Base-by-base conservation (phyloP, 2,329 filamentous ascomycete species). In the Cladosporium colombiae region DNA sequence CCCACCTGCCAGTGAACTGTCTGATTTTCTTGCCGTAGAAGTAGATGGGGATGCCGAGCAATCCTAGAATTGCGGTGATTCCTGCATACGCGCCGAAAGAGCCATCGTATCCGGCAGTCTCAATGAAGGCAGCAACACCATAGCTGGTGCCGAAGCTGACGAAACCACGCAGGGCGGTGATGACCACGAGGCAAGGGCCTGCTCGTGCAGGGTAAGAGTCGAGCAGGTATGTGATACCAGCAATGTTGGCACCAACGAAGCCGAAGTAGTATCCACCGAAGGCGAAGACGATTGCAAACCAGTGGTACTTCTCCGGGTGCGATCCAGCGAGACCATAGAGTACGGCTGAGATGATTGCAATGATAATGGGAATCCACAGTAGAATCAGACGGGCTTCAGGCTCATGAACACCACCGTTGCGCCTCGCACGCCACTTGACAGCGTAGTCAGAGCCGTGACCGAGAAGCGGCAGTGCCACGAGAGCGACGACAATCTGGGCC, bases 81-180 rank as follows among this genome's bases (percentile, higher is more conserved):
- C 72, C 74, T 23, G 70, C 74, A 65, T 75, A 76, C 3, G 71
- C 70, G 2, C 72, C 72, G 46, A 77, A 76, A 0, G 75, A 71
- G 5, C 76, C 74, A 59, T 76, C 73, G 27, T 77, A 77, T 1
- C 76, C 75, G 59, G 66, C 61, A 29, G 67, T 71, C 11, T 74
- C 72, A 18, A 77, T 75, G 64, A 77, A 76, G 13, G 71, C 70
- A 13, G 70, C 73, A 18, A 77, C 77, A 13, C 79, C 78, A 68
- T 80, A 81, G 61, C 76, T 79, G 5, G 71, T 71, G 18, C 80
- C 81, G 61, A 83, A 83, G 0, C 77, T 79, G 10, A 83, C 78
- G 50, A 83, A 78, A 0, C 81, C 81, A 2, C 81, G 74, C 68
- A 81, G 76, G 5, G 81, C 80, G 59, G 80, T 82, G 33, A 83